Percentiles rank a stretch among this genome's conserved stretches.
Evolutionary conservation across 23 red algal genomes (phyloP).

Genomic region (Gracilaria gracilis): DNA sequence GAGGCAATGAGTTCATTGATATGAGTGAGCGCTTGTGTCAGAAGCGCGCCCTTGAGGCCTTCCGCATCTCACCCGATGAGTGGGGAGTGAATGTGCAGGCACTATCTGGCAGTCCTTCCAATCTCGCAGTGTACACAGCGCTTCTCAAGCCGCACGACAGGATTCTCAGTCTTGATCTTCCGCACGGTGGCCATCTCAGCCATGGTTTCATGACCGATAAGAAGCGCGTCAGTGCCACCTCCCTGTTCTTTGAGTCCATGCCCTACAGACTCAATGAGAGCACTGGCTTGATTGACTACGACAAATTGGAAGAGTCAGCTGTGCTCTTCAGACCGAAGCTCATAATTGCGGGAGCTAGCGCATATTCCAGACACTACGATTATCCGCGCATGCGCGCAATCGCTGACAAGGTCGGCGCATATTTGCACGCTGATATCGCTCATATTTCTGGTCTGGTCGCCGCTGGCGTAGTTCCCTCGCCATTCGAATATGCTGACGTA

Average conservation of each 20-base stretch:
- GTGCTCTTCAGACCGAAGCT: constrained; percentile 93
- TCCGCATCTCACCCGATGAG: constrained; percentile 72
- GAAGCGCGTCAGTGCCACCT: constrained; percentile 94
- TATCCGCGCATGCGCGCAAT: constrained; percentile 96
- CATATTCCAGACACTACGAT: constrained; percentile 95
- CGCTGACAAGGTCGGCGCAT: constrained; percentile 87
- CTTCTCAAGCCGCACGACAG: constrained; percentile 97
- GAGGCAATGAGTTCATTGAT: constrained; percentile 97
- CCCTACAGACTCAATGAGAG: constrained; percentile 97
- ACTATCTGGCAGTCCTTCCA: constrained; percentile 91
- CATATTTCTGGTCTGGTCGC: constrained; percentile 97
- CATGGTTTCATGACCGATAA: constrained; percentile 99
- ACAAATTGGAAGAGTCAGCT: constrained; percentile 92
- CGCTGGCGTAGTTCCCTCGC: constrained; percentile 91
- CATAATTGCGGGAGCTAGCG: constrained; percentile 96
- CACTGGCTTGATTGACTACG: constrained; percentile 96
- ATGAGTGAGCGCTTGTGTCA: constrained; percentile 95
- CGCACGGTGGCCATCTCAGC: constrained; percentile 92
- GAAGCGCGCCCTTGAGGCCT: constrained; percentile 92
- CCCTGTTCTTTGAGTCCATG: constrained; percentile 99
- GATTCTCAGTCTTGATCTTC: constrained; percentile 94
- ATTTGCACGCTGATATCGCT: constrained; percentile 96
- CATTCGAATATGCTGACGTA: constrained; percentile 97
- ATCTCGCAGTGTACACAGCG: constrained; percentile 97
- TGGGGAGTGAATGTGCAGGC: constrained; percentile 99